Percentiles rank a stretch among this genome's conserved stretches.
Evolutionary conservation across 805 yeast species (phyloP).

Genomic region (Wickerhamiella vanderwaltii): DNA sequence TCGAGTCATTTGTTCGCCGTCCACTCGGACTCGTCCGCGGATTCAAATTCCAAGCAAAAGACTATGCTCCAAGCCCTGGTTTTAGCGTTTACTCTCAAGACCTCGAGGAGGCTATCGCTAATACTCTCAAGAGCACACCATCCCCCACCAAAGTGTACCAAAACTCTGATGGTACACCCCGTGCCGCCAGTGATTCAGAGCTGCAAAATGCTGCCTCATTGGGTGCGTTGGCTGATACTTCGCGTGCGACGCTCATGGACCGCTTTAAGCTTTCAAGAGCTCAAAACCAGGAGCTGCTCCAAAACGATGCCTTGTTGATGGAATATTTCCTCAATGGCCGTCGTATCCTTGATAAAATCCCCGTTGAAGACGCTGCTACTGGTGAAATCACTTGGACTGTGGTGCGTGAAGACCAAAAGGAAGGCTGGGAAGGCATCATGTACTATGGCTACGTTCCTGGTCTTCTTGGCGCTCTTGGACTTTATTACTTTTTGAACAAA

Average conservation of each 20-base stretch:
- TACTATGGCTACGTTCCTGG: slow-evolving; percentile 66
- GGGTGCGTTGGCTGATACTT: slow-evolving; percentile 44
- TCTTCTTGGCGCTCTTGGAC: slow-evolving; percentile 42
- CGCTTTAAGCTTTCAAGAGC: slow-evolving; percentile 38
- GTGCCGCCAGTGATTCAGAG: slow-evolving; percentile 59
- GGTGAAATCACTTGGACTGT: slow-evolving; percentile 73
- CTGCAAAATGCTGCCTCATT: slow-evolving; percentile 59
- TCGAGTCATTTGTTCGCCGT: not conserved
- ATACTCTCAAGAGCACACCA: slow-evolving; percentile 49
- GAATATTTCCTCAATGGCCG: slow-evolving; percentile 44
- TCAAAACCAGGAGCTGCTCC: slow-evolving; percentile 43
- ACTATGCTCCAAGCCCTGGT: slow-evolving; percentile 26
- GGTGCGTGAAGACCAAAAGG: slow-evolving; percentile 60
- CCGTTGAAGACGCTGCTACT: slow-evolving; percentile 64
- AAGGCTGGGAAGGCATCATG: slow-evolving; percentile 75
- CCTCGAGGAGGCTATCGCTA: slow-evolving; percentile 50
- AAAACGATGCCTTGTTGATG: slow-evolving; percentile 49
- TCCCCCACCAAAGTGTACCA: slow-evolving; percentile 54
- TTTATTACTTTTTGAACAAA: slow-evolving; percentile 39
- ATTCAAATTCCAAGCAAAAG: slow-evolving; percentile 20
- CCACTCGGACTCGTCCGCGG: slow-evolving; percentile 16
- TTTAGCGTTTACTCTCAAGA: slow-evolving; percentile 22
- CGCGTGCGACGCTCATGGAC: slow-evolving; percentile 42
- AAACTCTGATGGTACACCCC: slow-evolving; percentile 63
- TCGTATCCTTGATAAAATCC: slow-evolving; percentile 68